A percentile compares a stretch with the other conserved stretches of the same genome.
Conservation (phyloP, 768 basidiomycete genomes). For the Daedaleopsis sinensis region DNA sequence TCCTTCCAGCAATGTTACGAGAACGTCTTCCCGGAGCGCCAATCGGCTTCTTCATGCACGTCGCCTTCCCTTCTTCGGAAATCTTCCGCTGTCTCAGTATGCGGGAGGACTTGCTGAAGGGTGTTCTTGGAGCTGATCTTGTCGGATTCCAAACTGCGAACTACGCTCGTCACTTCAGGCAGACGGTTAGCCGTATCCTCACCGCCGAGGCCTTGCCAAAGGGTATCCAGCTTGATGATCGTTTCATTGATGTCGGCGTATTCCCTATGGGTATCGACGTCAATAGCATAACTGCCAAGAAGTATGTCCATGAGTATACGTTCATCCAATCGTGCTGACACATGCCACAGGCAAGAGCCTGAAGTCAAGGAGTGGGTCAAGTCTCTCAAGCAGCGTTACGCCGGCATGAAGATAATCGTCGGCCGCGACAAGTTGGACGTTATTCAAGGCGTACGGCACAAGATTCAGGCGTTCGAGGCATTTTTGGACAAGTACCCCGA, state of each 20-base stretch:
- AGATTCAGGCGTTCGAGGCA: slow-evolving; percentile 79
- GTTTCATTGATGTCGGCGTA: slow-evolving; percentile 86
- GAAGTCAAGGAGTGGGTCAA: slow-evolving; percentile 86
- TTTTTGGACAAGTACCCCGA: slow-evolving; percentile 83
- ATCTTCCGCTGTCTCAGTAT: slow-evolving; percentile 92
- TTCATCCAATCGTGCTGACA: slow-evolving; percentile 16
- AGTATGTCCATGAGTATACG: slow-evolving; percentile 41
- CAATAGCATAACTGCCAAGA: slow-evolving; percentile 61
- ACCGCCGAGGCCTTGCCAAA: slow-evolving; percentile 81
- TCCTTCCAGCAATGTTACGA: slow-evolving; percentile 86
- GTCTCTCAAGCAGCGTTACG: slow-evolving; percentile 77
- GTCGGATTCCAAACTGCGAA: slow-evolving; percentile 91
- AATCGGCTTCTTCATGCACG: slow-evolving; percentile 95
- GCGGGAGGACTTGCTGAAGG: slow-evolving; percentile 75
- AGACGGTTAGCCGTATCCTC: slow-evolving; percentile 81
- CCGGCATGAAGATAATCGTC: slow-evolving; percentile 85
- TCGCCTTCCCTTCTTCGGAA: slow-evolving; percentile 94
- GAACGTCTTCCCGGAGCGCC: slow-evolving; percentile 63
- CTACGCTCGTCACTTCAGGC: slow-evolving; percentile 83
- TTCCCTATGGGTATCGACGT: slow-evolving; percentile 93
- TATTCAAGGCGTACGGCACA: slow-evolving; percentile 83
- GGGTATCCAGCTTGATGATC: slow-evolving; percentile 70
- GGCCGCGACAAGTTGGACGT: slow-evolving; percentile 90
- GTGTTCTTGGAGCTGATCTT: slow-evolving; percentile 91
- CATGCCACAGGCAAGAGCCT: slow-evolving; percentile 54